Evolutionary conservation across 176 grass and related monocot species (phyloP), one percentile per base, ranked within the genome.

Genomic region (Oryza australiensis): DNA sequence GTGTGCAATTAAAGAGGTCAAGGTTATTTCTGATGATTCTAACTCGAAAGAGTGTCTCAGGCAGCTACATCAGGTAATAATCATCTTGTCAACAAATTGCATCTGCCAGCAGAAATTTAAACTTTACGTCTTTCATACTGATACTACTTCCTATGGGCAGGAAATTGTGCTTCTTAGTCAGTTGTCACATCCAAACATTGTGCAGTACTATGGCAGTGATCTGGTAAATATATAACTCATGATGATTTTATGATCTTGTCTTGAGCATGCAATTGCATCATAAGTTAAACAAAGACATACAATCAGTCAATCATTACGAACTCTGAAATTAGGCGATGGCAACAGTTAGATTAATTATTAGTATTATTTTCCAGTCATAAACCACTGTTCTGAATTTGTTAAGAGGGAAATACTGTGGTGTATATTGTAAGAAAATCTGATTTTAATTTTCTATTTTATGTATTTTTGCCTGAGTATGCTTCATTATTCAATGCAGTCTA

Each of bases 1-100:
- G 93, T 99, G 97, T 92, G 97, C 97, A 80, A 93, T 99, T 90
- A 99, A 99, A 90, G 97, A 99, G 84, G 97, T 99, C 74, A 86
- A 91, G 62, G 87, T 95, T 71, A 91, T 99, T 82, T 91, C 93
- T 81, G 97, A 99, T 80, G 97, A 99, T 90, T 84, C 87, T 69
- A 95, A 99, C 89, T 99, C 93, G 64, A 95, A 86, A 87, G 97
- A 99, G 83, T 95, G 91, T 33, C 93, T 99, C 41, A 91, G 86
- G 68, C 97, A 99, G 80, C 87, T 99, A 76, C 95, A 87, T 87
- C 97, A 99, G 80, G 97, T 88, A 67, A 51, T 32, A n/a, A 70
- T 80, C 16, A 74, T 77, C n/a, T 24, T 86, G 42, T 80, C 34
- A 24, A 12, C 70, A 45, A 63, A 35, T 34, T 73, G 43, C 27